These are phyloP conservation scores for Raffaelea albimanens DNA, from an alignment of 2,329 filamentous ascomycete species.

Conservation along the genomic window DNA sequence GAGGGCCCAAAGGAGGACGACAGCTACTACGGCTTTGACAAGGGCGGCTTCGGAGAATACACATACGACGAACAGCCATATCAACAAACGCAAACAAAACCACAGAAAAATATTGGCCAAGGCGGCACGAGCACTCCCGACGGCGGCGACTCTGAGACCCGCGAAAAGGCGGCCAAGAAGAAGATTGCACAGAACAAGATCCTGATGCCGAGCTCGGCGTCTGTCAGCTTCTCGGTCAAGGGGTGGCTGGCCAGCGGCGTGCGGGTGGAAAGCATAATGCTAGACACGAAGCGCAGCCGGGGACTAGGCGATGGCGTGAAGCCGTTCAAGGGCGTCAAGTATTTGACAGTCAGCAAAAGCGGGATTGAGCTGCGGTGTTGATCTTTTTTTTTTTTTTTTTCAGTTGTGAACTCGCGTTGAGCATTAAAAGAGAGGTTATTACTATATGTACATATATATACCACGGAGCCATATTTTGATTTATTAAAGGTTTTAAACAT, in stretches of 20 bases:
- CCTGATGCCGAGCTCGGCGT: constrained; percentile 70
- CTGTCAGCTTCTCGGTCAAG: constrained; percentile 62
- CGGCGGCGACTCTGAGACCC: not conserved
- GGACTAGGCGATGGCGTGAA: constrained; percentile 82
- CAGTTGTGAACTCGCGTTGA: too few relatives aligned
- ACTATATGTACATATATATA: too few relatives aligned
- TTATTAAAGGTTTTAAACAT: too few relatives aligned
- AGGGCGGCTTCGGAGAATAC: constrained; percentile 45
- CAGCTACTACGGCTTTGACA: constrained; percentile 30
- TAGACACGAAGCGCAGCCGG: constrained; percentile 70
- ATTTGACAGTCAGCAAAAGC: constrained; percentile 66
- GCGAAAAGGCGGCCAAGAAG: constrained; percentile 29
- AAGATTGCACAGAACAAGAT: constrained; percentile 60
- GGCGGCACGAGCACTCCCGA: not conserved
- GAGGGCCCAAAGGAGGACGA: constrained; percentile 32
- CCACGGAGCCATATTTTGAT: too few relatives aligned
- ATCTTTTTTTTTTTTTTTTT: too few relatives aligned
- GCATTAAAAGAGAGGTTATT: too few relatives aligned
- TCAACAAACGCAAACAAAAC: constrained; percentile 26
- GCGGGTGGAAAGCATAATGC: constrained; percentile 56
- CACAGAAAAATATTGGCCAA: not conserved
- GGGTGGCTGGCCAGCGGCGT: constrained; percentile 61
- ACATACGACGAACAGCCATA: constrained; percentile 42
- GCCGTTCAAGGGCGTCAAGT: constrained; percentile 98
- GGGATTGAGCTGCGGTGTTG: constrained; percentile 56